Conservation (phyloP, 1,139 yeast genomes). For the Kodamaea derodonti region DNA sequence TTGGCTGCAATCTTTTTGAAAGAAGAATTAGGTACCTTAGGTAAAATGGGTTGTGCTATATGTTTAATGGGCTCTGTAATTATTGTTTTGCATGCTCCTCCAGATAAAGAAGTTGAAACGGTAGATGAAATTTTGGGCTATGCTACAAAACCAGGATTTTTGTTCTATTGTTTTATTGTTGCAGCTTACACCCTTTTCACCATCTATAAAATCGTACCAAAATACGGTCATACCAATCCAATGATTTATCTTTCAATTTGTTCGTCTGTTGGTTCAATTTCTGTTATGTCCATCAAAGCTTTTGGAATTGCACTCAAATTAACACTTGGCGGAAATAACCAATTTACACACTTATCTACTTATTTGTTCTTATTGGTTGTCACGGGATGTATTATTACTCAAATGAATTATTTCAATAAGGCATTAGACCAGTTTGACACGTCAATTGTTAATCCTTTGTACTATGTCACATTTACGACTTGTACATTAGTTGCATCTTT, state of each 20-base stretch:
- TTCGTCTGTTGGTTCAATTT: conserved; percentile 85
- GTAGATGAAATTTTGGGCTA: conserved; percentile 83
- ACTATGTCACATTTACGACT: conserved; percentile 89
- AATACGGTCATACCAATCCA: conserved; percentile 77
- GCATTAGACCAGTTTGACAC: conserved; percentile 93
- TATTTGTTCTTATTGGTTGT: conserved; percentile 79
- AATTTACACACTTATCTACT: conserved; percentile 80
- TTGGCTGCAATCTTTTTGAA: conserved; percentile 80
- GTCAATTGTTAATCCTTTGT: conserved; percentile 85
- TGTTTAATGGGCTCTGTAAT: conserved; percentile 88
- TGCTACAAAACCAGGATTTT: conserved; percentile 77
- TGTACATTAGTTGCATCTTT: conserved; percentile 85
- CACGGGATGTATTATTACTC: conserved; percentile 77
- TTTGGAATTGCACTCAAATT: conserved; percentile 89
- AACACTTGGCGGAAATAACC: conserved; percentile 85
- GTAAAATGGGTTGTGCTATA: conserved; percentile 93
- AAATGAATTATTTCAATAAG: conserved; percentile 91
- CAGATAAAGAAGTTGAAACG: conserved; percentile 83
- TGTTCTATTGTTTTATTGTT: conserved; percentile 63
- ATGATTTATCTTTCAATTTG: conserved; percentile 89
- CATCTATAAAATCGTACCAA: conserved; percentile 82
- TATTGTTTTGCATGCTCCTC: conserved; percentile 88
- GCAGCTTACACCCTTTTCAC: conserved; percentile 66
- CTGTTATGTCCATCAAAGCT: conserved; percentile 90
- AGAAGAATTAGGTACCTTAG: conserved; percentile 83